phyloP scores from a whole-genome alignment of 2,329 filamentous ascomycete genomes.

The Calonectria pauciramosa region DNA sequence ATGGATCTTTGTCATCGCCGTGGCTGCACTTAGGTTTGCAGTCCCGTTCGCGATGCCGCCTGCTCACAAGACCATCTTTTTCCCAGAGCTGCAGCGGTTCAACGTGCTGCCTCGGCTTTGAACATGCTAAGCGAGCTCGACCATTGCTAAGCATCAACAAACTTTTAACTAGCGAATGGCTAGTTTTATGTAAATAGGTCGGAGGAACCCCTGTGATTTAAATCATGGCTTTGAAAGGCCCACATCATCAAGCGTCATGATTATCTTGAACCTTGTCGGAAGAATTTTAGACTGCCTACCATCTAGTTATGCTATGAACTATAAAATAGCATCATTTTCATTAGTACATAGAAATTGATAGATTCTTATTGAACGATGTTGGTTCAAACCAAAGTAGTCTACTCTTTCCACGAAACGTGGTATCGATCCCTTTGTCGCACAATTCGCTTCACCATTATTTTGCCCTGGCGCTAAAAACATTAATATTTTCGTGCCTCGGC shows the following conservation, averaged over 20 bases:
- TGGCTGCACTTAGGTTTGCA: not conserved
- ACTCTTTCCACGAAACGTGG: too few relatives aligned
- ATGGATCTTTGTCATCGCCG: not conserved
- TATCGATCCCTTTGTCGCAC: not conserved
- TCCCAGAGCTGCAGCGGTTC: not conserved
- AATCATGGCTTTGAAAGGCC: not conserved
- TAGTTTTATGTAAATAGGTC: not conserved
- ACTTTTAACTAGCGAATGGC: too few relatives aligned
- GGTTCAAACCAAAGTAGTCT: not conserved
- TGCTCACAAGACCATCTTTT: not conserved
- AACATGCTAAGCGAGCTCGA: too few relatives aligned
- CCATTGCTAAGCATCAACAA: not conserved
- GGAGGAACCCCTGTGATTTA: not conserved
- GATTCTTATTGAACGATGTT: not conserved
- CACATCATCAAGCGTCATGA: not conserved
- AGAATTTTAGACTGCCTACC: not conserved
- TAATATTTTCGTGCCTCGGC: not conserved
- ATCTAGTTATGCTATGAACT: not conserved
- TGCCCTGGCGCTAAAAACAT: not conserved
- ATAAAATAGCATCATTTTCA: not conserved
- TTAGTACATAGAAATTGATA: not conserved
- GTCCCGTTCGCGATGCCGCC: not conserved
- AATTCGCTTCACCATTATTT: not conserved
- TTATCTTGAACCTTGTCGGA: not conserved
- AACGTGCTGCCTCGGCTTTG: not conserved